Conservation (phyloP, 495 filamentous ascomycete species). For the Hypoxylon crocopeplum region DNA sequence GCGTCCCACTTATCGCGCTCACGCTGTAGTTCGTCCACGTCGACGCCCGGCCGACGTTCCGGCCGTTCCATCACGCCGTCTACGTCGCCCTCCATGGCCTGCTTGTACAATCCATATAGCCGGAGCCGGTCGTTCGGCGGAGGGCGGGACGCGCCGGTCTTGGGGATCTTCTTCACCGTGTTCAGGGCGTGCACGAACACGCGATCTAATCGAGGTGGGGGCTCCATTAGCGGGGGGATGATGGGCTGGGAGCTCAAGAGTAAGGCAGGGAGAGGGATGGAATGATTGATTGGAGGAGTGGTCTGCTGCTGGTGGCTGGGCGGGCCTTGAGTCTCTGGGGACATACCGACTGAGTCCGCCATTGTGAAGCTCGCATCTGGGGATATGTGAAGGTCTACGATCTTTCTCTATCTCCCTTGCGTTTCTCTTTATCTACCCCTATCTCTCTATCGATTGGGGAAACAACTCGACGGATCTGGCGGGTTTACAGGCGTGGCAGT, state of each 20-base stretch:
- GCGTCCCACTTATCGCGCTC: conserved; percentile 82
- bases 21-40: conserved; percentile 55
- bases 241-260: conserved; percentile 24
- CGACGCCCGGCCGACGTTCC: conserved; percentile 47
- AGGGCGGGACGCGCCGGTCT: conserved; percentile 86
- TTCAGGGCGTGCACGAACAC: conserved; percentile 99
- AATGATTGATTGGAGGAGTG: conserved; percentile 9
- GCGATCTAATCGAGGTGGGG: conserved; percentile 66
- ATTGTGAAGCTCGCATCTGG: conserved; percentile 41
- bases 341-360: conserved; percentile 61
- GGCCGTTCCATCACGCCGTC: conserved; percentile 90
- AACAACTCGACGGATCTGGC: conserved; percentile 8
- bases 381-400: conserved; percentile 11
- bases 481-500: conserved; percentile 24
- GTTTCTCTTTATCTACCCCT: conserved; percentile 10
- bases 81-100: conserved; percentile 98
- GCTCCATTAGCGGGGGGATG: conserved; percentile 30
- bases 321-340: conserved; percentile 21
- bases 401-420: background rate
- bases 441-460: conserved; percentile 10
- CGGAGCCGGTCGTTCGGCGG: conserved; percentile 83
- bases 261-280: conserved; percentile 22
- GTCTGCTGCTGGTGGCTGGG: conserved; percentile 4
- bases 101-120: conserved; percentile 98
- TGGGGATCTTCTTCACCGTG: conserved; percentile 96